Percentiles rank a stretch among this genome's conserved stretches.
Conservation (phyloP, 1,284 basidiomycete species). For the Ganoderma meredithae region DNA sequence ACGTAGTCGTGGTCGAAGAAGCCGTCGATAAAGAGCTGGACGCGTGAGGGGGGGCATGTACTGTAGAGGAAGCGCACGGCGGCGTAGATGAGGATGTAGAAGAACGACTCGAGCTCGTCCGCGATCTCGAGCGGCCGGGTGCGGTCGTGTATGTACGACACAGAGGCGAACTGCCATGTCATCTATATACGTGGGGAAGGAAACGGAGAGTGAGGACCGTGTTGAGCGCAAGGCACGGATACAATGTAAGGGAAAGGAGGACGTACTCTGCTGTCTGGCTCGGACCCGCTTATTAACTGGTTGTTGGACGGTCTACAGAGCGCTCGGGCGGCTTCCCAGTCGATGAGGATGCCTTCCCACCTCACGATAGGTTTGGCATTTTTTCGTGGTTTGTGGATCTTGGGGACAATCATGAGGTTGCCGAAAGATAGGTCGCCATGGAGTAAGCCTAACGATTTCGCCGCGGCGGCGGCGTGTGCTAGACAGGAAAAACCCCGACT, state of each 20-base stretch:
- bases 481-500: too few species aligned
- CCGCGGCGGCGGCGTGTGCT: slow-evolving; percentile 16
- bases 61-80: slow-evolving; percentile 17
- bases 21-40: slow-evolving; percentile 1
- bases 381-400: not conserved
- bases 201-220: not conserved
- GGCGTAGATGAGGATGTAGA: slow-evolving; percentile 14
- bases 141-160: not conserved
- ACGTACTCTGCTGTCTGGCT: not conserved
- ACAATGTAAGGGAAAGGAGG: too few species aligned
- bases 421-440: slow-evolving; percentile 19
- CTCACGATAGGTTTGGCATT: not conserved
- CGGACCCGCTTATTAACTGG: not conserved
- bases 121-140: slow-evolving; percentile 2
- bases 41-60: not conserved
- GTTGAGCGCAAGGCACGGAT: not conserved
- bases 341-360: slow-evolving; percentile 20
- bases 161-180: slow-evolving; percentile 14
- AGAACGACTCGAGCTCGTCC: slow-evolving; percentile 26
- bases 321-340: slow-evolving; percentile 17
- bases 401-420: slow-evolving; percentile 17
- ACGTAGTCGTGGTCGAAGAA: slow-evolving; percentile 14
- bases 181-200: not conserved
- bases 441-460: not conserved
- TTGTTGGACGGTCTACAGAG: not conserved